These are phyloP conservation scores for Alliaria petiolata DNA, from an alignment of 345 rosid species.

Conservation along the genomic window DNA sequence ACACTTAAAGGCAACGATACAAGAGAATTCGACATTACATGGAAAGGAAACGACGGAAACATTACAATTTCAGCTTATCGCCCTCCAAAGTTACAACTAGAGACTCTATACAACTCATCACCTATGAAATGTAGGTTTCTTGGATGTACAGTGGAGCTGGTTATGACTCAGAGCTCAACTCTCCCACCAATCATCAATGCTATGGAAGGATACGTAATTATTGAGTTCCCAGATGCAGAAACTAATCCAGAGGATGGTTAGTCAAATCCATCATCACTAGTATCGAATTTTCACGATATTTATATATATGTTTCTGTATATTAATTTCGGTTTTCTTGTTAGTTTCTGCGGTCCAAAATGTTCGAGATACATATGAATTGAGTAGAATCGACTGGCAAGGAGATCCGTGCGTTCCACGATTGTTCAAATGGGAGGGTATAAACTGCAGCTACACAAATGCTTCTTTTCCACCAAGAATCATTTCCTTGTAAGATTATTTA, in stretches of 20 bases:
- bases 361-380: constrained; percentile 36
- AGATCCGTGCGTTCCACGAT: constrained; percentile 39
- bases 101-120: not conserved
- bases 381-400: constrained; percentile 40
- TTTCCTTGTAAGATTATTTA: constrained; percentile 40
- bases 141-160: not conserved
- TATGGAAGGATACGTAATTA: constrained; percentile 3
- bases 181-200: constrained; percentile 24
- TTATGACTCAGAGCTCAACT: constrained; percentile 10
- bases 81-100: constrained; percentile 8
- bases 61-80: constrained; percentile 3
- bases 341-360: constrained; percentile 36
- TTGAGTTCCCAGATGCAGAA: constrained; percentile 16
- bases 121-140: constrained; percentile 9
- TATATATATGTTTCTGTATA: not conserved
- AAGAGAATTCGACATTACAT: constrained; percentile 18
- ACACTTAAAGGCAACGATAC: constrained; percentile 4
- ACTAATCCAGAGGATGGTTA: constrained; percentile 21
- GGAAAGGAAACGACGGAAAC: constrained; percentile 5
- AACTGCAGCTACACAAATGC: constrained; percentile 32
- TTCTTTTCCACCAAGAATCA: constrained; percentile 33
- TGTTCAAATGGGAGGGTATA: constrained; percentile 31
- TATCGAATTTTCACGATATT: not conserved
- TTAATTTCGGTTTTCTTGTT: not conserved
- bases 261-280: not conserved